Evolutionary conservation across 23 red algal species (phyloP), one percentile per base, ranked within the genome.

Genomic region (Chondrus crispus): DNA sequence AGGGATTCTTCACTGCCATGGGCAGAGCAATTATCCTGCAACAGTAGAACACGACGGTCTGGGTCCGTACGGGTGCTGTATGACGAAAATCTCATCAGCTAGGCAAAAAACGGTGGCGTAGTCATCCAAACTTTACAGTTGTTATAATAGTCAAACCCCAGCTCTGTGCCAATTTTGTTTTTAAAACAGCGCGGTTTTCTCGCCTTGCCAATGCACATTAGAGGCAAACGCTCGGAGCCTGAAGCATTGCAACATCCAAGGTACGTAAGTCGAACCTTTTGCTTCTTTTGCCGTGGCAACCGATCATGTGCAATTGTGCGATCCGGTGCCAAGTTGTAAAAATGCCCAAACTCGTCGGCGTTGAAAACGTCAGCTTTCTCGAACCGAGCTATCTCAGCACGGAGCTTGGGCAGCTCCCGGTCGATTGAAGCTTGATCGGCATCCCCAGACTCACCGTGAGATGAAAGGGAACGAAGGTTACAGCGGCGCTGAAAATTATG

Each of bases 91-190:
- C 22, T 24, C 13, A 1, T 42, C 26, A 2, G 71, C 26, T 38
- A 77, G 9, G 10, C 24, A 1, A 16, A 42, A 37, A 77, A 86
- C 7, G 69, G n/a, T 1, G 4, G 0, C 6, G 3, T 35, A 28
- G 1, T 86, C 82, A 86, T 86, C 57, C 82, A 86, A 24, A 60
- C 38, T 26, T 68, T 70, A 24, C 46, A 48, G 30, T 86, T 86
- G 1, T 7, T 36, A 13, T 62, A 24, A 37, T 86, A 69, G 38
- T 86, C 82, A 30, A 70, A 86, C 5, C 82, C 82, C 43, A 71
- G 39, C 3, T 86, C 54, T 35, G 82, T 3, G 18, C 58, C 58
- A 0, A 0, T 68, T 50, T 70, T 86, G 0, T 48, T 48, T 24
- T 77, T 77, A 48, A 77, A 77, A 37, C 38, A 42, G 26, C 1